A percentile compares a stretch with the other conserved stretches of the same genome.
Evolutionary conservation across 768 basidiomycete genomes (phyloP).

Genomic region (Mycena floridula): DNA sequence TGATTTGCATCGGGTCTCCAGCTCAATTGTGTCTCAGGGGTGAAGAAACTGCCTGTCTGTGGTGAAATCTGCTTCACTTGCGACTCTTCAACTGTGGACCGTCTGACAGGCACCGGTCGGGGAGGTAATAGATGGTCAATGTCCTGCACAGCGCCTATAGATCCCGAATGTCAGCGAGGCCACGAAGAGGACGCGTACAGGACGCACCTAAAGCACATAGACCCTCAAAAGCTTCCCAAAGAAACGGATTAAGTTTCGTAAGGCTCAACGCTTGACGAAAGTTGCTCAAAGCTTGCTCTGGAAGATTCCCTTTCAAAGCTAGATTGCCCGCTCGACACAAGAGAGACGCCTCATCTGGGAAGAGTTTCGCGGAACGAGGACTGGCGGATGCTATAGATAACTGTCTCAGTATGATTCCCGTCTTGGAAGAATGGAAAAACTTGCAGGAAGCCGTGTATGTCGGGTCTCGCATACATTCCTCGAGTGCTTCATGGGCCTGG

Average conservation of each 20-base stretch:
- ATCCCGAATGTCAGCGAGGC: constrained; percentile 10
- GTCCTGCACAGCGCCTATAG: constrained; percentile 59
- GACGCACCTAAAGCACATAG: constrained; percentile 70
- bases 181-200: constrained; percentile 4
- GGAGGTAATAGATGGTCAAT: constrained; percentile 71
- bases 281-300: constrained; percentile 62
- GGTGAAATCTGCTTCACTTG: constrained; percentile 30
- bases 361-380: constrained; percentile 45
- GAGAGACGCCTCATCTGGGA: constrained; percentile 68
- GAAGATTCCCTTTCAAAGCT: constrained; percentile 75
- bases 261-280: constrained; percentile 66
- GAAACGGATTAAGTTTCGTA: constrained; percentile 72
- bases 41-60: constrained; percentile 70
- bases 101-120: constrained; percentile 50
- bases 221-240: constrained; percentile 93
- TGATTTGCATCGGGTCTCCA: constrained; percentile 49
- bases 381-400: no score
- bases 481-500: constrained; percentile 69
- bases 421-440: no score
- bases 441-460: constrained; percentile 52
- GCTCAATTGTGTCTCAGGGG: constrained; percentile 59
- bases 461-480: constrained; percentile 49
- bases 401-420: no score
- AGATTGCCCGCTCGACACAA: constrained; percentile 73
- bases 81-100: constrained; percentile 45